Evolutionary conservation across 768 basidiomycete species (phyloP).

Genomic region (Hygrocybe punicea): DNA sequence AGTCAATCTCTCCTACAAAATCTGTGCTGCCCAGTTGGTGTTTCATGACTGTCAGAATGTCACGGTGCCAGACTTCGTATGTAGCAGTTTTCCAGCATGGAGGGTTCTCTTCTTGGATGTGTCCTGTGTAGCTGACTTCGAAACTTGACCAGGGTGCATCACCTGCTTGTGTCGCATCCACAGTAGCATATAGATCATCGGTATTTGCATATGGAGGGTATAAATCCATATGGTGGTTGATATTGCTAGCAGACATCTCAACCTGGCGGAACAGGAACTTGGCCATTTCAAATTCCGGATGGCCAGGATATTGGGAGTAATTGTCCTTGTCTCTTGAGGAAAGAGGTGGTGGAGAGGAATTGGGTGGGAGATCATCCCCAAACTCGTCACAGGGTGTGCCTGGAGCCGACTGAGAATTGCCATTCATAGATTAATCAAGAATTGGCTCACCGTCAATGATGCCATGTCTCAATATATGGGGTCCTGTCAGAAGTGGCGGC

Average conservation of each 20-base stretch:
- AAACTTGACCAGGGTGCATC: background rate
- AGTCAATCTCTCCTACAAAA: constrained; percentile 22
- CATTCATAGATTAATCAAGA: background rate
- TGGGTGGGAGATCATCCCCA: background rate
- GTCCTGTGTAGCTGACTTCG: background rate
- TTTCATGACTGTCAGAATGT: background rate
- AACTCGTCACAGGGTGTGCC: background rate
- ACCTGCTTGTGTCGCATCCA: background rate
- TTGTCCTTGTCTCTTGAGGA: background rate
- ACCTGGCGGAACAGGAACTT: background rate
- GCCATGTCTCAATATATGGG: background rate
- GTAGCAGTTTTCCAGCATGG: background rate
- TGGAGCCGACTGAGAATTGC: background rate
- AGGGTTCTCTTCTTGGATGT: background rate
- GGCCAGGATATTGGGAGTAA: background rate
- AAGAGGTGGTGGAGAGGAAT: background rate
- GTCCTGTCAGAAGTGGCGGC: too few species aligned
- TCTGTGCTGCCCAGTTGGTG: constrained; percentile 15
- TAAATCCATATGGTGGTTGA: background rate
- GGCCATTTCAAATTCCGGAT: too few species aligned
- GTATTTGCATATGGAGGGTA: background rate
- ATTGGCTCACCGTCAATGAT: background rate
- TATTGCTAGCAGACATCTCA: background rate
- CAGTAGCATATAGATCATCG: background rate
- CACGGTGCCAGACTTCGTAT: background rate